Evolutionary conservation across 768 basidiomycete species (phyloP), one percentile per base, ranked within the genome.

Genomic region (Podaxis sp.): DNA sequence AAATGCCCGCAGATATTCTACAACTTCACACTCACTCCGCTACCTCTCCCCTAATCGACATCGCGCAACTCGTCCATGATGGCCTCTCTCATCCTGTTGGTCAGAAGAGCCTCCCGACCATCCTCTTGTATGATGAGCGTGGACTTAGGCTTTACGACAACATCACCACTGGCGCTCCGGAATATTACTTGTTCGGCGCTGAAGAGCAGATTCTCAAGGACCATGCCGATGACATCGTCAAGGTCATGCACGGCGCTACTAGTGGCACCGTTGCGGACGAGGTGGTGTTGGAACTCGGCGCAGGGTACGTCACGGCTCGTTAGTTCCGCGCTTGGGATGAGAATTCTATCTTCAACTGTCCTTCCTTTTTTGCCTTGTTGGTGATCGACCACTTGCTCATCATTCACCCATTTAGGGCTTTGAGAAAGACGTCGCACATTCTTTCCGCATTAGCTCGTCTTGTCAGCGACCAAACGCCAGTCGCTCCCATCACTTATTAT

Each of bases 181-280:
- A 94, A 69, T 99, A 99, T 72, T 98, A 98, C 71, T 80, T 95
- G 38, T 99, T 96, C 73, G 75, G 79, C 2, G 92, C 93, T 0
- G 97, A 98, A 74, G 89, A 96, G 70, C 82, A 87, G 63, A 91
- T 99, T 62, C 78, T 98, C 65, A 87, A 85, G 74, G 77, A 72
- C 25, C 80, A 91, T 64, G 87, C 87, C 2, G 77, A 83, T 50
- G 89, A 94, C 37, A 95, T 99, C 56, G 89, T 89, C 17, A 76
- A 75, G 33, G 75, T 79, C 57, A 94, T 94, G 89, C 85, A 91
- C 72, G 73, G 76, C 51, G 69, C 77, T 12, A 70, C 73, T 29
- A 73, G 72, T 22, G 71, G 70, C 0, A 66, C 73, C 17, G 67
- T 69, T 15, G 69, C 77, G 2, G 84, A 82, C 46, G 83, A 86